Percentiles rank a stretch among this genome's conserved stretches.
Conservation (phyloP, 148 eudicot species). For the Mesembryanthemum crystallinum region DNA sequence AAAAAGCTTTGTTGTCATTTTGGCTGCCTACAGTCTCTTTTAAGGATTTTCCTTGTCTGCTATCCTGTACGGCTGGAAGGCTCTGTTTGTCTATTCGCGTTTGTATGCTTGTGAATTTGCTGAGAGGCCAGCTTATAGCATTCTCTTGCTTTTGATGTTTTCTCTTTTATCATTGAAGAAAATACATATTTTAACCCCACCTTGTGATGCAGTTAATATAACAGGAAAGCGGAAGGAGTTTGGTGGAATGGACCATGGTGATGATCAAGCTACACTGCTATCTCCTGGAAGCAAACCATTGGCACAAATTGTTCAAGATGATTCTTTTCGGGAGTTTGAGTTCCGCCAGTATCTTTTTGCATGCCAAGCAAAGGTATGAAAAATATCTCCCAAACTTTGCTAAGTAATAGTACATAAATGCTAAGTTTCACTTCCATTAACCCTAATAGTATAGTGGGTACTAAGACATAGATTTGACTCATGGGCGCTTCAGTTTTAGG, state of each 20-base stretch:
- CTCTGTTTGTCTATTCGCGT: neutral
- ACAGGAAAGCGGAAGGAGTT: conserved; percentile 68
- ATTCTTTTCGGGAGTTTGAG: conserved; percentile 94
- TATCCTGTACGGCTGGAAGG: neutral
- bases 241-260: conserved; percentile 89
- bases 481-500: neutral
- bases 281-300: conserved; percentile 65
- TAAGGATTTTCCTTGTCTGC: neutral
- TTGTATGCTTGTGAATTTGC: neutral
- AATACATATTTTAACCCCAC: neutral
- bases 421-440: neutral
- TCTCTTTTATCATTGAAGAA: neutral
- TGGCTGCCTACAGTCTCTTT: neutral
- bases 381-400: conserved; percentile 1
- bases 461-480: neutral
- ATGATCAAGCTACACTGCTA: conserved; percentile 86
- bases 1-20: neutral
- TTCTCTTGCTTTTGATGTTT: neutral
- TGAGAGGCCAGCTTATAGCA: neutral
- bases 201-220: conserved; percentile 51
- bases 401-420: neutral
- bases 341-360: conserved; percentile 97
- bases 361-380: conserved; percentile 89
- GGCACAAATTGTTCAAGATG: conserved; percentile 84
- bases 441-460: neutral